Evolutionary conservation across 2,329 filamentous ascomycete species (phyloP), one percentile per base, ranked within the genome.

Genomic region (Aspergillus felis): DNA sequence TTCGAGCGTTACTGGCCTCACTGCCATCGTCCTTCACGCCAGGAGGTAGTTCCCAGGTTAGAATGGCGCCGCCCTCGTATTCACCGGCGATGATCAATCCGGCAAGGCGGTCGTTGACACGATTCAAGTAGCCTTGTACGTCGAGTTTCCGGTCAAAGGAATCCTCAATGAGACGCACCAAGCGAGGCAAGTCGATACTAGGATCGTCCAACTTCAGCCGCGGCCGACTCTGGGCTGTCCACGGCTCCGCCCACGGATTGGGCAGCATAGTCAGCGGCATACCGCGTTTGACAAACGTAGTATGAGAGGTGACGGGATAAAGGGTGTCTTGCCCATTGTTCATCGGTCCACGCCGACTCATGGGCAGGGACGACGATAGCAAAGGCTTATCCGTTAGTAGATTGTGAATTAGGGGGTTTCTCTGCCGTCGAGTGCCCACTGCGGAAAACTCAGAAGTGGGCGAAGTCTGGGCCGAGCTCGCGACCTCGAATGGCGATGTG

Each of bases 81-180:
- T 96, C 90, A 6, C 94, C 94, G 0, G 93, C 94, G 51, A 99
- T 90, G 62, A 99, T 97, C 55, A 99, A 81, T 2, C 93, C 94
- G 0, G 94, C 94, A 12, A 97, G 82, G 29, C 88, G 89, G 54
- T 88, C 82, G 53, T 89, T 84, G 54, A 97, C 86, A n/a, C 94
- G 87, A 17, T 82, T 75, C 14, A 99, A 79, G 69, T 97, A 99
- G 71, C 93, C 84, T 24, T 88, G 78, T 0, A 93, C 85, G 69
- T 99, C 90, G 2, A 99, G 83, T 69, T 89, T 89, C 44, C 92
- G 85, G 57, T 86, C 84, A 71, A 99, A 99, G 0, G 92, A 97
- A 71, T 99, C 91, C 64, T 99, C 90, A 61, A 99, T 97, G 3
- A 99, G 79, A 66, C 93, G 82, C 0, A 95, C 84, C 0, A 99